phyloP scores from a whole-genome alignment of 1,139 yeast species.

The Magnusiomyces paraingens region DNA sequence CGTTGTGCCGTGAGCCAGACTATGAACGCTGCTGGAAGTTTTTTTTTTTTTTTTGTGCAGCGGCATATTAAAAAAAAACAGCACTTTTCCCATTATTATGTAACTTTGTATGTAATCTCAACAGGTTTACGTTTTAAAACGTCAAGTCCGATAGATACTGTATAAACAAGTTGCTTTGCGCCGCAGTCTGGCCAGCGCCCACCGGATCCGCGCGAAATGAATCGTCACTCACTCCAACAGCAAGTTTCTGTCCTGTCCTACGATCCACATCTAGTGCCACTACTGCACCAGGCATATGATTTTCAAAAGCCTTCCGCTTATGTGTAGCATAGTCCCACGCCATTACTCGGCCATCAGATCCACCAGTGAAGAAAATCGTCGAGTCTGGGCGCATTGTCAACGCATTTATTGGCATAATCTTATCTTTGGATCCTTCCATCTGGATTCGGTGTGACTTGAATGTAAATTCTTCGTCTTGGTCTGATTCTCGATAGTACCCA shows the following conservation, averaged over 20 bases:
- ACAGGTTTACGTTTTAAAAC: too few species aligned
- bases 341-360: constrained; percentile 71
- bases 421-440: constrained; percentile 43
- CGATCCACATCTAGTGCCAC: constrained; percentile 43
- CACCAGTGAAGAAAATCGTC: constrained; percentile 61
- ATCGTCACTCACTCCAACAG: constrained; percentile 41
- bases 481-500: constrained; percentile 45
- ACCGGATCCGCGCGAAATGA: constrained; percentile 24
- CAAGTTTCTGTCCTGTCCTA: constrained; percentile 37
- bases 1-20: too few species aligned
- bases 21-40: neutral
- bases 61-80: neutral
- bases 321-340: constrained; percentile 67
- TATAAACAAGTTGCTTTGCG: too few species aligned
- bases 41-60: neutral
- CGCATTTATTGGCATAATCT: constrained; percentile 74
- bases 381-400: constrained; percentile 47
- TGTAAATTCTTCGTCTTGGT: constrained; percentile 55
- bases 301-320: constrained; percentile 55
- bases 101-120: too few species aligned
- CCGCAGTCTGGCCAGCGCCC: too few species aligned
- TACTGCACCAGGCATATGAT: constrained; percentile 46
- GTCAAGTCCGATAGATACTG: too few species aligned
- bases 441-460: constrained; percentile 71
- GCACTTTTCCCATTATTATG: neutral